Evolutionary conservation across 768 basidiomycete genomes (phyloP).

Genomic region (Dacryopinax primogenitus): DNA sequence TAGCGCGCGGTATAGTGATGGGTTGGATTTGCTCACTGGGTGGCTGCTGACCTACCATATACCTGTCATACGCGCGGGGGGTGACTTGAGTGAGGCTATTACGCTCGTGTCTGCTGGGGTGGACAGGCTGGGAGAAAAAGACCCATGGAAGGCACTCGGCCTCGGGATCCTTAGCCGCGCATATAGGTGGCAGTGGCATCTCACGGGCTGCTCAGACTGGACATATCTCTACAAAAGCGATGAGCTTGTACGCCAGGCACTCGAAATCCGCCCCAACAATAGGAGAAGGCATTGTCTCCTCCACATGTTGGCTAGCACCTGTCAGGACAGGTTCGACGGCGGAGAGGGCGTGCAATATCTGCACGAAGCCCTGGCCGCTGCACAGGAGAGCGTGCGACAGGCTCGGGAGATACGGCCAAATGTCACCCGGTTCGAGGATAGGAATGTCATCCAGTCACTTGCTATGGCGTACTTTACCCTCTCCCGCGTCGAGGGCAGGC

Average conservation of each 20-base stretch:
- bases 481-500: not conserved
- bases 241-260: not conserved
- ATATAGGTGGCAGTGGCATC: not conserved
- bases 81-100: not conserved
- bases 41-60: not conserved
- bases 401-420: not conserved
- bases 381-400: not conserved
- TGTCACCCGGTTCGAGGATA: not conserved
- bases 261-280: not conserved
- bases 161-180: not conserved
- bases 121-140: not conserved
- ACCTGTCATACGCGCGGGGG: not conserved
- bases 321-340: not conserved
- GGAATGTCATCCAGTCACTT: not conserved
- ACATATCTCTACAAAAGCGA: conserved; percentile 1
- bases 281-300: not conserved
- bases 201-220: not conserved
- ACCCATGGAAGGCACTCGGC: not conserved
- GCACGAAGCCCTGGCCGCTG: not conserved
- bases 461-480: not conserved
- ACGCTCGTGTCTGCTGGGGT: not conserved
- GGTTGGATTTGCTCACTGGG: not conserved
- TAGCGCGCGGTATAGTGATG: not conserved
- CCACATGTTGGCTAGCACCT: not conserved
- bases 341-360: not conserved